Conservation (phyloP, 495 filamentous ascomycete species). For the Tuber borchii region DNA sequence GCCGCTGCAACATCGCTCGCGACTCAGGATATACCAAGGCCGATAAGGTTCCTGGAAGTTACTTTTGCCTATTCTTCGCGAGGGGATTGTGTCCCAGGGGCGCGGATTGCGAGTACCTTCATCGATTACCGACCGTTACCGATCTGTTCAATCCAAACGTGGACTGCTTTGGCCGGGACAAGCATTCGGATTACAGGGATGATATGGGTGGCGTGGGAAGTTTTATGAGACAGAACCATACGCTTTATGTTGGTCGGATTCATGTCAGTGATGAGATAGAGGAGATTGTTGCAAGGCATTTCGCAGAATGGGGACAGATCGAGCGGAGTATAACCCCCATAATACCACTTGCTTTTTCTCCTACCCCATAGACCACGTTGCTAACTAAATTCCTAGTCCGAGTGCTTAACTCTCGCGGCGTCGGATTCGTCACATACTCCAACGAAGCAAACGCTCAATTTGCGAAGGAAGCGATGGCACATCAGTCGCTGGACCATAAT, state of each 20-base stretch:
- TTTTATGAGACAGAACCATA: constrained; percentile 86
- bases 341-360: not conserved
- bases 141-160: constrained; percentile 85
- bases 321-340: constrained; percentile 55
- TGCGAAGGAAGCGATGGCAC: constrained; percentile 84
- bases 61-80: constrained; percentile 91
- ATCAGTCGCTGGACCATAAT: constrained; percentile 76
- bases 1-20: constrained; percentile 70
- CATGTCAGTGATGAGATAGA: constrained; percentile 97
- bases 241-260: constrained; percentile 85
- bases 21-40: constrained; percentile 87
- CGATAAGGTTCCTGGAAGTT: constrained; percentile 70
- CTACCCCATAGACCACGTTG: constrained; percentile 6
- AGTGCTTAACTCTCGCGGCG: constrained; percentile 83
- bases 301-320: constrained; percentile 87
- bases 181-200: constrained; percentile 78
- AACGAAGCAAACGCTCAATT: constrained; percentile 85
- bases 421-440: constrained; percentile 83
- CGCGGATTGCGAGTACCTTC: constrained; percentile 88
- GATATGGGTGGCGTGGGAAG: constrained; percentile 94
- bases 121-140: constrained; percentile 72
- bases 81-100: constrained; percentile 76
- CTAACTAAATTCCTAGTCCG: constrained; percentile 47
- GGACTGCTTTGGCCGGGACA: constrained; percentile 89
- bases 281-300: constrained; percentile 89